phyloP scores from a whole-genome alignment of 208 protist species.

The Trypanosoma avium region DNA sequence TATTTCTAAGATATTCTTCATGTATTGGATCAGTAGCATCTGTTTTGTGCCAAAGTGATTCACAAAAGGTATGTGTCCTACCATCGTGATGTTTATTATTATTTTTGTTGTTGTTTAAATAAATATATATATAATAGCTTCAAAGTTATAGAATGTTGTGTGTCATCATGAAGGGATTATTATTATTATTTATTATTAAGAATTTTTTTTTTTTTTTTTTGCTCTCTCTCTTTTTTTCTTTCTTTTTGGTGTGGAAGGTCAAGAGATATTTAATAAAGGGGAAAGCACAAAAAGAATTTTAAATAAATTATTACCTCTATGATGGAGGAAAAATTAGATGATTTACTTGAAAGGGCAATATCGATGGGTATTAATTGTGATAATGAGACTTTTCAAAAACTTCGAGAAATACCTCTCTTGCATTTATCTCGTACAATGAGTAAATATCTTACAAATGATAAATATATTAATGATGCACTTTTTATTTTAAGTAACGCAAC shows the following conservation, averaged over 20 bases:
- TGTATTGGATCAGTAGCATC: not conserved
- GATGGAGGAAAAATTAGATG: slow-evolving; percentile 3
- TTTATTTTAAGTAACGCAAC: slow-evolving; percentile 38
- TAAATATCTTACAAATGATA: slow-evolving; percentile 38
- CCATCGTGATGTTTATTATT: slow-evolving; percentile 12
- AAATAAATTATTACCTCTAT: too few relatives aligned
- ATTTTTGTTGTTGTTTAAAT: slow-evolving; percentile 4
- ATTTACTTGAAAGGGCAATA: slow-evolving; percentile 32
- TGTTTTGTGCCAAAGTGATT: slow-evolving; percentile 24
- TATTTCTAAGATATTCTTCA: slow-evolving; percentile 21
- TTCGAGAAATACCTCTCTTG: slow-evolving; percentile 44
- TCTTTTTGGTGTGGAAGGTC: not conserved
- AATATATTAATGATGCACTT: slow-evolving; percentile 44
- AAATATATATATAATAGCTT: not conserved
- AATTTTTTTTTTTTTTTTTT: slow-evolving; percentile 13
- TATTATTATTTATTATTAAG: not conserved
- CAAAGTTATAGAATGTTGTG: not conserved
- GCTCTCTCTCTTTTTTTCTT: not conserved
- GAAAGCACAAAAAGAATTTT: not conserved
- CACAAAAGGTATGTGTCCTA: slow-evolving; percentile 39
- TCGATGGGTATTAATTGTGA: slow-evolving; percentile 26
- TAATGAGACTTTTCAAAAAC: slow-evolving; percentile 28
- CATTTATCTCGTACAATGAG: slow-evolving; percentile 44
- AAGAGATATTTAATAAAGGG: not conserved
- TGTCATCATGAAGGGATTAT: not conserved